Base-by-base conservation (phyloP, 768 basidiomycete genomes). In the Tricholoma sp. region DNA sequence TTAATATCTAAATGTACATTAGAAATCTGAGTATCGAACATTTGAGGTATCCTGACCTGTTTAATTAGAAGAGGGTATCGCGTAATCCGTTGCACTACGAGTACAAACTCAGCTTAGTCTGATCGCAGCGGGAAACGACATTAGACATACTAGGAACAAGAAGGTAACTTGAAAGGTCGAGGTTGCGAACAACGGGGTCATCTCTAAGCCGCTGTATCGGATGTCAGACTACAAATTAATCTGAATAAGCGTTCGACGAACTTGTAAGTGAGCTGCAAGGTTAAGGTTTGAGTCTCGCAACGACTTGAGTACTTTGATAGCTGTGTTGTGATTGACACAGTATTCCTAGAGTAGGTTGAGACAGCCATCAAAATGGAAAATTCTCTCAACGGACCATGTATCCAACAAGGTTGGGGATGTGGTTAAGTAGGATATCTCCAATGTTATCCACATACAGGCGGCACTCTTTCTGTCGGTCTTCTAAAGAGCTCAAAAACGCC, bases 1-100 rank as follows among this genome's bases (percentile, higher is more conserved):
- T 80, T 24, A 92, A 68, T 59, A 97, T 90, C 82, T 90, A 64
- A 28, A 3, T 17, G n/a, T 5, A 49, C 24, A 31, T 59, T 20
- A 59, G 54, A 13, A 39, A 6, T 24, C 20, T 42, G n/a, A 34
- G 42, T 42, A 52, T 48, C 8, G 13, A 31, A 39, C 8, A 24
- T 28, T 0, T 42, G 11, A 20, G 18, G 28, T n/a, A 15, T 32
- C 8, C 69, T 17, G 50, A 84, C 86, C 71, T 92, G 90, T 53
- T 85, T 85, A 60, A 98, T 85, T 32, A 98, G 78, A 0, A 99
- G 76, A 0, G 96, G 96, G 66, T 98, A 99, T 55, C 93, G 80
- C 0, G 96, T 97, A 55, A 98, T 86, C 8, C 96, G 86, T 83
- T 97, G 94, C 94, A 95, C 91, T 94, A 48, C 58, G 17, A 41